phyloP scores from a whole-genome alignment of 768 basidiomycete genomes.

The Mrakia hoshinonis region DNA sequence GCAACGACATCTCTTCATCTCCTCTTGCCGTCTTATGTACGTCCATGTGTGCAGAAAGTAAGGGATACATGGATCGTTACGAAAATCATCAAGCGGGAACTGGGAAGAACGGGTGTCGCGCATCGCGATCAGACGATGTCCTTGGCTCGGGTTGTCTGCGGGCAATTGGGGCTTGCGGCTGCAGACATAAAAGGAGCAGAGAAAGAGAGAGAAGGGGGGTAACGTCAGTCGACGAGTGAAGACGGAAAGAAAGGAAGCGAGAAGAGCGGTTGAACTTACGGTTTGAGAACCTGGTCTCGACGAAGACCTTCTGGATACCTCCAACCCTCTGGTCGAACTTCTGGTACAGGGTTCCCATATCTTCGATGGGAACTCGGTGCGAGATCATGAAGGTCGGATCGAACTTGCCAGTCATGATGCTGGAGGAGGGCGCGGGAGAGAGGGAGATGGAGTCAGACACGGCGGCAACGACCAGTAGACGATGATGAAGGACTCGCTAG shows the following conservation, averaged over 20 bases:
- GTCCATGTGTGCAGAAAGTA: background rate
- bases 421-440: constrained; percentile 30
- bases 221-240: background rate
- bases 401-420: constrained; percentile 57
- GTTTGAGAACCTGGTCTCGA: constrained; percentile 53
- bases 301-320: constrained; percentile 65
- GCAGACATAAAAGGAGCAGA: background rate
- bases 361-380: constrained; percentile 52
- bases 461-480: constrained; percentile 52
- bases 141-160: constrained; percentile 49
- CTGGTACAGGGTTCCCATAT: constrained; percentile 53
- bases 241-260: background rate
- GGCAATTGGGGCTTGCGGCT: constrained; percentile 49
- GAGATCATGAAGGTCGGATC: constrained; percentile 49
- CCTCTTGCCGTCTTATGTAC: no score
- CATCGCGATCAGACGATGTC: constrained; percentile 38
- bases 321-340: constrained; percentile 51
- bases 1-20: background rate
- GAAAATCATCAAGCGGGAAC: background rate
- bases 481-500: constrained; percentile 37
- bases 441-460: constrained; percentile 12
- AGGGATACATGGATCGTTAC: background rate
- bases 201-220: background rate
- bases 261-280: constrained; percentile 8
- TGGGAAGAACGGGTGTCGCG: background rate